phyloP scores from a whole-genome alignment of 2,329 filamentous ascomycete genomes.

The Mollisiaceae sp. region DNA sequence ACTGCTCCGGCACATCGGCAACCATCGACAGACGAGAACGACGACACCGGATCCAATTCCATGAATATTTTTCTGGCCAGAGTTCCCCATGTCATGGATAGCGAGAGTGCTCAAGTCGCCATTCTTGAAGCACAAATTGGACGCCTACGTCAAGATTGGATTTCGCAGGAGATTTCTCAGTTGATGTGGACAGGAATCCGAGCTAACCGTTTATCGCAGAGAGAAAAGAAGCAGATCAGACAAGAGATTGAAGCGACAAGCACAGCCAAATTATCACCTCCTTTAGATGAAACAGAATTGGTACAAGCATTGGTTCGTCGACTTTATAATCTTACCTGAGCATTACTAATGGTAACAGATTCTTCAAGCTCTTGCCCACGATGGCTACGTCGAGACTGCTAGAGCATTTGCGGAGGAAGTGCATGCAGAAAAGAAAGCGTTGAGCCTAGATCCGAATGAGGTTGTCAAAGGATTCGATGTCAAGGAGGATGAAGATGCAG shows the following conservation, averaged over 20 bases:
- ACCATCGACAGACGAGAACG: neutral
- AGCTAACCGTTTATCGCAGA: constrained; percentile 27
- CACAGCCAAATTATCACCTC: constrained; percentile 56
- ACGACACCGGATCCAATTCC: neutral
- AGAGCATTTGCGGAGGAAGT: constrained; percentile 87
- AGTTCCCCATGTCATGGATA: neutral
- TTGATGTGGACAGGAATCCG: constrained; percentile 1
- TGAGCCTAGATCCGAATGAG: constrained; percentile 62
- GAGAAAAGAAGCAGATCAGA: constrained; percentile 37
- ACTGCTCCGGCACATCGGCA: neutral
- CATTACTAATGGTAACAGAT: constrained; percentile 47
- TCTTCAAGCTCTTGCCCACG: constrained; percentile 89
- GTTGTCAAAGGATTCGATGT: constrained; percentile 66
- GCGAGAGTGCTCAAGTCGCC: neutral
- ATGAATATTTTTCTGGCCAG: neutral
- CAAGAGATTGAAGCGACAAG: constrained; percentile 59
- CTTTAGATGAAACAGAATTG: constrained; percentile 76
- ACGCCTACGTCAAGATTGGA: constrained; percentile 1
- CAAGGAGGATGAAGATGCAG: constrained; percentile 83
- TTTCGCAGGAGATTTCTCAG: neutral
- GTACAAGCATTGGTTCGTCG: constrained; percentile 75
- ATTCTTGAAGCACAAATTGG: neutral
- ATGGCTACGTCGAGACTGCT: constrained; percentile 94
- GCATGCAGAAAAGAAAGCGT: constrained; percentile 70
- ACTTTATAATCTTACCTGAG: neutral